Conservation (phyloP, 768 basidiomycete genomes). For the Exidia glandulosa region DNA sequence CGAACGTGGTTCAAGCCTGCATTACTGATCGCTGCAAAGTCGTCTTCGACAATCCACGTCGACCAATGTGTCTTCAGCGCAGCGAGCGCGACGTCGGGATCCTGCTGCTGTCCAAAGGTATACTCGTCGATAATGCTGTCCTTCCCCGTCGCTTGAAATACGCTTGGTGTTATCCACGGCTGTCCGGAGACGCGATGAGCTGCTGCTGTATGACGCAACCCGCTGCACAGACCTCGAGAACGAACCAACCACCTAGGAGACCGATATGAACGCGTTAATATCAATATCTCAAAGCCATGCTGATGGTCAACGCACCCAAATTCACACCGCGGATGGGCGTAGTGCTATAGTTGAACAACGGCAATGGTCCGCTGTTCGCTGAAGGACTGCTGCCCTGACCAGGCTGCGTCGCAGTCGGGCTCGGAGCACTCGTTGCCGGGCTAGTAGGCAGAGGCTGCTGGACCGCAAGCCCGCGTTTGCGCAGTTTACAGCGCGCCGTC, state of each 20-base stretch:
- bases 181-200: conserved; percentile 14
- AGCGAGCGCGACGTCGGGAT: conserved; percentile 28
- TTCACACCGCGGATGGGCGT: conserved; percentile 48
- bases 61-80: conserved; percentile 46
- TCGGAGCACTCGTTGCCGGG: not conserved
- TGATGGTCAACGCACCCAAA: conserved; percentile 32
- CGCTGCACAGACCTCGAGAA: conserved; percentile 29
- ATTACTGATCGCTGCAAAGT: conserved; percentile 51
- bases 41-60: conserved; percentile 38
- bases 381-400: not conserved
- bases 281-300: not conserved
- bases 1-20: conserved; percentile 66
- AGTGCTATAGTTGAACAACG: conserved; percentile 33
- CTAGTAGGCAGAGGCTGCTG: not conserved
- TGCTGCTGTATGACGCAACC: not conserved
- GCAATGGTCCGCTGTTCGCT: not conserved
- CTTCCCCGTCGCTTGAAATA: conserved; percentile 54
- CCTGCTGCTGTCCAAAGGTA: conserved; percentile 45
- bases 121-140: conserved; percentile 47
- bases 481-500: not conserved
- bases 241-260: conserved; percentile 52
- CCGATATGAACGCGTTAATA: not conserved
- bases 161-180: conserved; percentile 73
- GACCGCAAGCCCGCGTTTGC: not conserved
- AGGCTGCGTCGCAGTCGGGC: not conserved